phyloP scores from a whole-genome alignment of 2,329 filamentous ascomycete genomes.

The Pseudogymnoascus sp. region DNA sequence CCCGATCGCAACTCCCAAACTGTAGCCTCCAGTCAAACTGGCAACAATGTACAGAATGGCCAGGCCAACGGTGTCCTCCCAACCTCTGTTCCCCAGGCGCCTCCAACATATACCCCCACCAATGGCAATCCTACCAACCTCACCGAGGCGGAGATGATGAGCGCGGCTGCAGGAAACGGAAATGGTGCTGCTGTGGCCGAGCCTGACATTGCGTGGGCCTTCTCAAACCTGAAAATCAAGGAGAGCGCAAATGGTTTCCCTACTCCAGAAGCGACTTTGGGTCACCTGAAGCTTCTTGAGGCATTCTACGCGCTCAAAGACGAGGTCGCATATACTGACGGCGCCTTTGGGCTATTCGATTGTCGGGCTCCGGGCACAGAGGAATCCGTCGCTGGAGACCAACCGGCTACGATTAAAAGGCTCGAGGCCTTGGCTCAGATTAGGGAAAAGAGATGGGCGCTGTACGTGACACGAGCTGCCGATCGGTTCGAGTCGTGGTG shows the following conservation, averaged over 20 bases:
- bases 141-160: not conserved
- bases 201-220: conserved; percentile 23
- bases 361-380: conserved; percentile 10
- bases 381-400: conserved; percentile 19
- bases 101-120: not conserved
- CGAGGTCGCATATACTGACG: conserved; percentile 57
- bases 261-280: conserved; percentile 52
- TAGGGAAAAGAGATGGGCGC: conserved; percentile 65
- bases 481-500: conserved; percentile 65
- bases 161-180: not conserved
- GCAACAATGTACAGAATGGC: not conserved
- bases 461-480: conserved; percentile 62
- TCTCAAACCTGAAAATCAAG: conserved; percentile 33
- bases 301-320: conserved; percentile 62
- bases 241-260: conserved; percentile 29
- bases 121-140: not conserved
- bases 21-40: not conserved
- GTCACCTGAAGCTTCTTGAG: conserved; percentile 66
- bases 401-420: conserved; percentile 30
- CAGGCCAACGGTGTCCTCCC: not conserved
- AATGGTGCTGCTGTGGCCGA: not conserved
- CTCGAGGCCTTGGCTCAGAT: conserved; percentile 43
- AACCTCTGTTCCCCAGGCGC: not conserved
- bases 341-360: conserved; percentile 58
- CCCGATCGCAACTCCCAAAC: not conserved